Evolutionary conservation across 2,329 filamentous ascomycete genomes (phyloP).

Genomic region (Trichoderma sp.): DNA sequence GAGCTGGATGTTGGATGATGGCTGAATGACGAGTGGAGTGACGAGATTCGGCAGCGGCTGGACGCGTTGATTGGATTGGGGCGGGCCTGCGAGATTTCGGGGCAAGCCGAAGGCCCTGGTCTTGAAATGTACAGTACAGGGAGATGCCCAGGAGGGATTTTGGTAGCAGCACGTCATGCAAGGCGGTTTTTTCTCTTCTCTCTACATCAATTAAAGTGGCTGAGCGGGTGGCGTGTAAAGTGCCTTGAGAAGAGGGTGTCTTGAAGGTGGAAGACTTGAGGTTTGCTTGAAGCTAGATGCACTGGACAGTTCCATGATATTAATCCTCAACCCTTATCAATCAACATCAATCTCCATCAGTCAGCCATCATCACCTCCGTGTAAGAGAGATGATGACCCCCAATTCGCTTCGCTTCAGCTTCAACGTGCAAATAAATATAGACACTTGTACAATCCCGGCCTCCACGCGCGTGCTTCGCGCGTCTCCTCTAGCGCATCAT

Average conservation of each 20-base stretch:
- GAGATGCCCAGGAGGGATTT: neutral
- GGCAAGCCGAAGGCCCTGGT: constrained; percentile 6
- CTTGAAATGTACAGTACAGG: neutral
- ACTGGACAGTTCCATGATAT: too few species aligned
- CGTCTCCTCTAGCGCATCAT: neutral
- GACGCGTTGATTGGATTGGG: neutral
- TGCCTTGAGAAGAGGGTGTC: neutral
- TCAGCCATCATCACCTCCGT: neutral
- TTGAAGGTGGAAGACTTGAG: neutral
- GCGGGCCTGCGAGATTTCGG: neutral
- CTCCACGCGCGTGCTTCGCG: neutral
- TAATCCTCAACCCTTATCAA: too few species aligned
- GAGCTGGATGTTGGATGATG: neutral
- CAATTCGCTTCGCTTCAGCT: neutral
- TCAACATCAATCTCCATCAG: neutral
- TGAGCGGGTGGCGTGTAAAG: neutral
- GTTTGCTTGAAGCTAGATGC: neutral
- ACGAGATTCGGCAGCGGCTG: neutral
- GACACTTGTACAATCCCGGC: neutral
- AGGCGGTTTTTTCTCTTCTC: neutral
- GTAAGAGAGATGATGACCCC: neutral
- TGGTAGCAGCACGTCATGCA: neutral
- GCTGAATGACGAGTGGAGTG: neutral
- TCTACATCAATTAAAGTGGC: neutral
- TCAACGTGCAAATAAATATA: neutral